A percentile compares a stretch with the other conserved stretches of the same genome.
phyloP scores from a whole-genome alignment of 2,329 filamentous ascomycete genomes.

The Penicillium verrucosum region DNA sequence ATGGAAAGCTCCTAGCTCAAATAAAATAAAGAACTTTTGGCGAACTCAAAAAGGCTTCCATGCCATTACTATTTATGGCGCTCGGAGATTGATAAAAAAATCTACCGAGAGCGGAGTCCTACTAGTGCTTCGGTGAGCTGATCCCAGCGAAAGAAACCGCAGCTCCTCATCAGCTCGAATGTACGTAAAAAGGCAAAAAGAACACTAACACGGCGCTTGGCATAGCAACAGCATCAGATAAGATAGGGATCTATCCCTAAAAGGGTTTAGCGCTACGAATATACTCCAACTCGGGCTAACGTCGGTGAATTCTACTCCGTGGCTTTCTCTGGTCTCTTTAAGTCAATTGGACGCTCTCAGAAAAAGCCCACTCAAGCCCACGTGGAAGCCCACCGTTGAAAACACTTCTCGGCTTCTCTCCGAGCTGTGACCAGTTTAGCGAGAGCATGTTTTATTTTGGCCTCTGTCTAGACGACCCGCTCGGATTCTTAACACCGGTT shows the following conservation, averaged over 20 bases:
- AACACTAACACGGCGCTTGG: neutral
- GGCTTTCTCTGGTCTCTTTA: neutral
- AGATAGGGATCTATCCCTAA: conserved; percentile 4
- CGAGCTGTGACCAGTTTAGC: neutral
- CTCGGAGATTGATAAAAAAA: conserved; percentile 9
- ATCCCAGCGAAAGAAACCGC: neutral
- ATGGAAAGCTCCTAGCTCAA: neutral
- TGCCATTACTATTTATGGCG: neutral
- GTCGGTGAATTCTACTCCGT: conserved; percentile 9
- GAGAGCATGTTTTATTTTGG: too few species aligned
- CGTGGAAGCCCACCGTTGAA: neutral
- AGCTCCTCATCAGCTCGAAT: neutral
- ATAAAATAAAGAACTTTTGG: neutral
- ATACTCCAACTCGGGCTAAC: neutral
- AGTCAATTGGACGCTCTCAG: neutral
- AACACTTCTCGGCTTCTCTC: neutral
- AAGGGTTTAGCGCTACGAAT: neutral
- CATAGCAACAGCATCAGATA: conserved; percentile 11
- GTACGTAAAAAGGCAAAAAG: neutral
- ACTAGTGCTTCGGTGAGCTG: neutral
- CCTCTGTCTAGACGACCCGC: neutral
- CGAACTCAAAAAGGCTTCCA: neutral
- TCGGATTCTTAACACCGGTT: neutral
- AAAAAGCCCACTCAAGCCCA: neutral
- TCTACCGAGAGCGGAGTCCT: neutral